These are phyloP conservation scores for Pseudoturritis turrita DNA, from an alignment of 345 rosid species.

Conservation along the genomic window DNA sequence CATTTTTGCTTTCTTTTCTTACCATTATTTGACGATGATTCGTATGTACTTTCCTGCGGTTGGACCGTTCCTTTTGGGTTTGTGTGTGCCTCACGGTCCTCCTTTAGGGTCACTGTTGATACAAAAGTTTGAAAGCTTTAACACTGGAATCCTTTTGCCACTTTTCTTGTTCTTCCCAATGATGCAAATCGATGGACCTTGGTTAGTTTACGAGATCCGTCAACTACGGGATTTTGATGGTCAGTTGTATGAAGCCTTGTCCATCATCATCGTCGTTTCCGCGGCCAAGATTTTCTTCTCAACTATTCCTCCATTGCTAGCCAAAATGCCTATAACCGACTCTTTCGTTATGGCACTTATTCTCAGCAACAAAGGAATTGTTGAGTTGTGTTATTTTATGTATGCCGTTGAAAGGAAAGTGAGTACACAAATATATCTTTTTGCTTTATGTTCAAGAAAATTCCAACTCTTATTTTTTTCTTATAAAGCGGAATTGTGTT, in stretches of 20 bases:
- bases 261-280: conserved; percentile 5
- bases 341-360: conserved; percentile 29
- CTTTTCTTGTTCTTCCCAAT: conserved; percentile 21
- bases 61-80: conserved; percentile 39
- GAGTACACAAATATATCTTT: neutral
- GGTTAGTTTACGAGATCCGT: neutral
- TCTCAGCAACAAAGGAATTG: conserved; percentile 29
- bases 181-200: conserved; percentile 19
- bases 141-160: conserved; percentile 27
- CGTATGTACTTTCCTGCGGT: conserved; percentile 16
- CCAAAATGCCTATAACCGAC: conserved; percentile 28
- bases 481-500: neutral
- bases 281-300: conserved; percentile 18
- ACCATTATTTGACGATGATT: neutral
- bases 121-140: conserved; percentile 37
- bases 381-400: conserved; percentile 23
- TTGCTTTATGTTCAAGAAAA: neutral
- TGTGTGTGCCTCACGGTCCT: conserved; percentile 44
- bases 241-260: conserved; percentile 15
- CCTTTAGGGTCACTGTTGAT: conserved; percentile 39
- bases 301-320: conserved; percentile 19
- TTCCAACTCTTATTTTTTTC: neutral
- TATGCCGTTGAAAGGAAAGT: conserved; percentile 13
- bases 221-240: neutral
- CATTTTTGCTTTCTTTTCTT: conserved; percentile 19